Base-by-base conservation (phyloP, 108 stramenopile genomes). In the Cyclostephanos tholiformis region DNA sequence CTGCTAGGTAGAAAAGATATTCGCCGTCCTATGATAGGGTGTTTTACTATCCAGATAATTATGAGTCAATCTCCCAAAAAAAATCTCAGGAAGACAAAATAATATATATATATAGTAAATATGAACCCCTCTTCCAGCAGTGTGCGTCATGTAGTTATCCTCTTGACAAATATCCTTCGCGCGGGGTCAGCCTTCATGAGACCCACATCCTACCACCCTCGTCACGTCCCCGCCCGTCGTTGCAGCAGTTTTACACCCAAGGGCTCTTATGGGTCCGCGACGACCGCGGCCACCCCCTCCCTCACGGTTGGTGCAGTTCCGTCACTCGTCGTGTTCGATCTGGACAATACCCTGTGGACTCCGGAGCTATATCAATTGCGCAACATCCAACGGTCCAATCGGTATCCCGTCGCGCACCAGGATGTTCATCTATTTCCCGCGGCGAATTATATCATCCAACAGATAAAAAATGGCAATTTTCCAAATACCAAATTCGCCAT, bases 341-440 rank as follows among this genome's bases (percentile, higher is more conserved):
- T 82, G 2, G 86, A 87, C 61, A 82, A 80, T 26, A 87, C 86
- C 2, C 69, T 87, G 0, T 87, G 86, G 86, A 80, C 86, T 23
- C 86, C 86, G 8, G 86, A 87, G 52, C 50, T 95, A 44, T 95
- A 95, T 65, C 90, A 91, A 63, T 75, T 95, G 11, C 85, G 91
- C n/a, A 83, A 78, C 46, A 46, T 85, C 8, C 63, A 82, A 55
- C 65, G 82, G 17, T 17, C 67, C 3, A 84, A 86, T 35, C 46
- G 59, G 56, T 69, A 30, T 0, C 91, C 91, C 11, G 66, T 82
- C 12, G 93, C 88, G 0, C 77, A 86, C 30, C 56, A 71, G 59
- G 91, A 94, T 59, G 90, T 92, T 9, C 56, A 83, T 41, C 78
- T 92, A 0, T 87, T 90, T 65, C 63, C 69, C 17, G 91, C 75